These are phyloP conservation scores for Diaporthe citri DNA, from an alignment of 2,329 filamentous ascomycete species.

Conservation along the genomic window DNA sequence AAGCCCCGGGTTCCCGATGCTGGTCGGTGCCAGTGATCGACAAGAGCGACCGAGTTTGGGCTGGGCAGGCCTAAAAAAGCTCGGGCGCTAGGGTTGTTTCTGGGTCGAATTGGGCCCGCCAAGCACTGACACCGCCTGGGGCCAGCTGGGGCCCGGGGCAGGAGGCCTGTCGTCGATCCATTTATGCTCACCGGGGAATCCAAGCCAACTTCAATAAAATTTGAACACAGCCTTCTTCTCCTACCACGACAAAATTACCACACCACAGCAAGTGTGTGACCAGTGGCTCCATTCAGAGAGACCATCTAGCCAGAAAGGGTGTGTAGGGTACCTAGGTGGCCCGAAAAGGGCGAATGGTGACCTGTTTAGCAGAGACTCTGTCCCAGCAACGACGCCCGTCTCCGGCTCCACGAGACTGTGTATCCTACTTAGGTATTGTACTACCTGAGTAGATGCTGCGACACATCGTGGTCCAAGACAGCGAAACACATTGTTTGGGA, in stretches of 20 bases:
- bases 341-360: background rate
- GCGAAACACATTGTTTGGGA: background rate
- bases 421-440: background rate
- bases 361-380: background rate
- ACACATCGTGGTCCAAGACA: background rate
- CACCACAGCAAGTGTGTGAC: background rate
- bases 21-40: conserved; percentile 21
- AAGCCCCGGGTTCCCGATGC: conserved; percentile 21
- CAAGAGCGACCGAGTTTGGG: conserved; percentile 19
- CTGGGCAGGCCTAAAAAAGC: conserved; percentile 7
- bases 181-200: background rate
- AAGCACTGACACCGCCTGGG: conserved; percentile 21
- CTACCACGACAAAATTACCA: background rate
- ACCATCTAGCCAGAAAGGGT: background rate
- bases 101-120: background rate
- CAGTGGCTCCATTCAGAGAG: background rate
- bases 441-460: background rate
- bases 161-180: background rate
- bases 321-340: no score
- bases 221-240: background rate
- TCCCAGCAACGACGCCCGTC: background rate
- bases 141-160: background rate
- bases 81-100: conserved; percentile 19
- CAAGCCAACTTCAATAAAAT: background rate
- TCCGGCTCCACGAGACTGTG: background rate